Base-by-base conservation (phyloP, 306 rosid genomes). In the Urtica urens region DNA sequence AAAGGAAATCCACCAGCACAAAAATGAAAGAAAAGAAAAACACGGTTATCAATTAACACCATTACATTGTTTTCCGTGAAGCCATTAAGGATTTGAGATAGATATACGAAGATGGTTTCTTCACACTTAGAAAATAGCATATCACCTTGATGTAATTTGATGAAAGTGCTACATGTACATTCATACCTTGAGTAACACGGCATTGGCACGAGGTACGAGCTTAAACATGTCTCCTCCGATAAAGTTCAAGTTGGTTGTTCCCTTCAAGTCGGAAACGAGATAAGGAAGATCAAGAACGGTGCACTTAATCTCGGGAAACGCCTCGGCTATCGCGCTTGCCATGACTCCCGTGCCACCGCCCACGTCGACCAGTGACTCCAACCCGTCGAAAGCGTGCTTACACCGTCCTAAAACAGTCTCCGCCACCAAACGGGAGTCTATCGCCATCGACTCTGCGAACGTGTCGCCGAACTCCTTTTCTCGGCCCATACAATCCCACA, bases 311-410 rank as follows among this genome's bases (percentile, higher is more conserved):
- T 53, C 10, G 4, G 73, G 79, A 23, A 68, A 72, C 4, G 57
- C 43, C 6, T 53, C 34, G 3, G 49, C 73, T 28, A 77, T 58
- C 8, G 58, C 74, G 31, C 29, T 72, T 7, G 69, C 66, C 71
- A 72, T 25, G 3, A 47, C 23, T 0, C 76, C 83, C 0, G 48
- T 58, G 22, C 76, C 73, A 1, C 82, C 72, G 1, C 61, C 76
- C n/a, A 76, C 68, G 54, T 76, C 78, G 4, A 72, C 76, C 61
- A 77, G 7, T 0, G 79, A 61, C 15, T 29, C 28, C 55, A 72
- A n/a, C 1, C 79, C 66, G 9, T 53, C 31, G 5, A 77, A 77
- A 28, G 65, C 73, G 0, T 34, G 46, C 40, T 40, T 25, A 25
- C 49, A 58, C 38, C 58, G 58, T 10, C 59, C 51, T 4, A 38